These are phyloP conservation scores for Aspergillus baeticus DNA, from an alignment of 495 filamentous ascomycete species.

Conservation along the genomic window DNA sequence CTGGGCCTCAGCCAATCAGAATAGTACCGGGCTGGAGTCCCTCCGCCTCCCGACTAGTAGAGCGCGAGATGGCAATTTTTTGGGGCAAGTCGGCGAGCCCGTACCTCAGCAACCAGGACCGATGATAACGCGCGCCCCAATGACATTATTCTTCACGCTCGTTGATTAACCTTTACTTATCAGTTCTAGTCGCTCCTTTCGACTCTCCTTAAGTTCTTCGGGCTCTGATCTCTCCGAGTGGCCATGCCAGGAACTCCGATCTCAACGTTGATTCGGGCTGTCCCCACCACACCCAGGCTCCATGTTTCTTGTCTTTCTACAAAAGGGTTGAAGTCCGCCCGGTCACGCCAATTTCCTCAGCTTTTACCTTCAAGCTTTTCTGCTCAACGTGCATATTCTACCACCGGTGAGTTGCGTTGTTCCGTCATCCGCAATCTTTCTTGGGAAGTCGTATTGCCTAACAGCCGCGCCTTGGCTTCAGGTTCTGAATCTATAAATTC, in stretches of 20 bases:
- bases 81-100: not conserved
- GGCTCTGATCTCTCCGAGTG: constrained; percentile 3
- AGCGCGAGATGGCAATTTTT: constrained; percentile 2
- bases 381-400: constrained; percentile 12
- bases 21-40: not conserved
- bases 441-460: not conserved
- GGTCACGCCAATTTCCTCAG: not conserved
- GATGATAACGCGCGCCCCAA: not conserved
- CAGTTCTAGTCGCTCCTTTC: not conserved
- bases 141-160: not conserved
- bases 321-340: constrained; percentile 14
- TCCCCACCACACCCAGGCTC: constrained; percentile 20
- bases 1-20: constrained; percentile 4
- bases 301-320: constrained; percentile 12
- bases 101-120: not conserved
- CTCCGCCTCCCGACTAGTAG: not conserved
- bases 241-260: constrained; percentile 14
- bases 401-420: constrained; percentile 2
- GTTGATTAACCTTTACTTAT: not conserved
- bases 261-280: constrained; percentile 18
- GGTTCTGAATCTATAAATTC: constrained; percentile 13
- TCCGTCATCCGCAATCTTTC: constrained; percentile 1
- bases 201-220: constrained; percentile 7
- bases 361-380: not conserved
- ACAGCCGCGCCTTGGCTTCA: not conserved